phyloP scores from a whole-genome alignment of 2,329 filamentous ascomycete genomes.

The Ilyonectria mors-panacis region DNA sequence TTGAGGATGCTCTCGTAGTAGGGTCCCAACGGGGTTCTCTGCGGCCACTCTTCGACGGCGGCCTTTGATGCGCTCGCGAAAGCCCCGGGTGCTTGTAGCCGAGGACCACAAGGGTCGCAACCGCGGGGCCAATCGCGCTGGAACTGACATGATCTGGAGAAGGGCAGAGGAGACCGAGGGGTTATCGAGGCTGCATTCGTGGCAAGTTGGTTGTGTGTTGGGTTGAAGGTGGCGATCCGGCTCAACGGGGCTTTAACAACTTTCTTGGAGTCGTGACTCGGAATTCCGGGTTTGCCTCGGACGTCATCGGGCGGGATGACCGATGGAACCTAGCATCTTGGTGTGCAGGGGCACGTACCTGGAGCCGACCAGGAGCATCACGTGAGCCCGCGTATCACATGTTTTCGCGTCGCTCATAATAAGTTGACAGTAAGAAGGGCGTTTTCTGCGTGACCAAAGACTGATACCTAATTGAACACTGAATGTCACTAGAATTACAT shows the following conservation, averaged over 20 bases:
- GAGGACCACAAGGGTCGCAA: conserved; percentile 49
- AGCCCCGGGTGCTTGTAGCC: conserved; percentile 40
- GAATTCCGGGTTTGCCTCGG: conserved; percentile 50
- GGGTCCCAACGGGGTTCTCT: conserved; percentile 65
- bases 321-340: conserved; percentile 10
- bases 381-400: conserved; percentile 32
- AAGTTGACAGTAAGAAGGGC: background rate
- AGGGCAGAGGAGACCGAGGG: background rate
- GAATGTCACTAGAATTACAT: background rate
- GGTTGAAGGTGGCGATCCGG: conserved; percentile 31
- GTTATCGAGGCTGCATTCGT: conserved; percentile 14
- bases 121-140: conserved; percentile 50
- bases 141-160: conserved; percentile 48
- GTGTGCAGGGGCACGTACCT: conserved; percentile 10
- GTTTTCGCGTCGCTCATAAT: conserved; percentile 29
- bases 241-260: conserved; percentile 31
- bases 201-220: background rate
- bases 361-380: conserved; percentile 1
- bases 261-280: conserved; percentile 45
- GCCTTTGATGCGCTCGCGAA: conserved; percentile 47
- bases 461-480: background rate
- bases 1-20: conserved; percentile 73
- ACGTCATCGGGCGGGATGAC: conserved; percentile 51
- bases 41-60: conserved; percentile 51
- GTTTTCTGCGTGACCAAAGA: background rate